Conservation (phyloP, 78 protist genomes). For the Cavenderia fasciculata region DNA sequence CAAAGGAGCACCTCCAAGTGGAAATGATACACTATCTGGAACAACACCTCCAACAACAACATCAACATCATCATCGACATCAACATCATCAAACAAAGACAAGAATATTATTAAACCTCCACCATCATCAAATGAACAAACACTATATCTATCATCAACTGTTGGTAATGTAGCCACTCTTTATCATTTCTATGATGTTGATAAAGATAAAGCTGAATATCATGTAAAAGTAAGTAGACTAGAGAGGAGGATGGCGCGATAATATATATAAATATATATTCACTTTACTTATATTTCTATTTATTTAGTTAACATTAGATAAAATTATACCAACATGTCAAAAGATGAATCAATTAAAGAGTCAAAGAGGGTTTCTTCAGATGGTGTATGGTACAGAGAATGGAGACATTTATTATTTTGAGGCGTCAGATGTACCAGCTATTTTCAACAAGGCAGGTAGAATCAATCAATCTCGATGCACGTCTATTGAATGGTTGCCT, state of each 20-base stretch:
- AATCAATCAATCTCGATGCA: constrained; percentile 1
- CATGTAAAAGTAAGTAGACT: not conserved
- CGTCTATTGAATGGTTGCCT: constrained; percentile 79
- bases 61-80: not conserved
- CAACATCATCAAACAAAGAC: not conserved
- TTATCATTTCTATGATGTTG: constrained; percentile 34
- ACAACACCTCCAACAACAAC: not conserved
- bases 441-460: not conserved
- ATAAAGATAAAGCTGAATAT: constrained; percentile 17
- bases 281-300: too few species aligned
- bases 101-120: constrained; percentile 14
- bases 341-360: constrained; percentile 16
- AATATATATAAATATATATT: too few species aligned
- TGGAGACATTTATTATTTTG: constrained; percentile 42
- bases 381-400: constrained; percentile 51
- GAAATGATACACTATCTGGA: not conserved
- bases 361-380: not conserved
- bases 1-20: not conserved
- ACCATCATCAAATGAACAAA: not conserved
- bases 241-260: too few species aligned
- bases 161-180: not conserved
- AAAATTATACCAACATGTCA: constrained; percentile 13
- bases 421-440: not conserved
- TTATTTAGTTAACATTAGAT: too few species aligned
- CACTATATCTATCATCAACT: not conserved